Conservation (phyloP, 768 basidiomycete genomes). For the Artomyces pyxidatus region DNA sequence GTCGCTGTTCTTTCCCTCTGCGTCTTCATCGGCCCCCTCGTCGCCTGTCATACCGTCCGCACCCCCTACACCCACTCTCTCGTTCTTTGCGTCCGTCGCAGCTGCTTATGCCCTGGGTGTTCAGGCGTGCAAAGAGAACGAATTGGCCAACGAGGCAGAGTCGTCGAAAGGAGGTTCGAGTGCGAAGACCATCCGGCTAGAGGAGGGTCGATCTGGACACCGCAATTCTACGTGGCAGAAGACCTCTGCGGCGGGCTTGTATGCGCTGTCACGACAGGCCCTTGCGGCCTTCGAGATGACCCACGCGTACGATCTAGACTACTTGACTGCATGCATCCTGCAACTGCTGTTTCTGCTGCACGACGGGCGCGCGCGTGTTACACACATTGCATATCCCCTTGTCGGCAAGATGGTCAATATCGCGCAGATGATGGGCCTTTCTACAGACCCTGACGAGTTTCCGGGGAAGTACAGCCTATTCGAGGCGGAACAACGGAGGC, state of each 20-base stretch:
- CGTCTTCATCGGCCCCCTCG: background rate
- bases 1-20: slow-evolving; percentile 10
- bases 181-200: slow-evolving; percentile 11
- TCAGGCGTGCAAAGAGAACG: slow-evolving; percentile 13
- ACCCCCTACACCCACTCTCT: slow-evolving; percentile 10
- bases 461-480: slow-evolving; percentile 39
- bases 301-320: slow-evolving; percentile 44
- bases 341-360: slow-evolving; percentile 48
- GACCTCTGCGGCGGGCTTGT: slow-evolving; percentile 30
- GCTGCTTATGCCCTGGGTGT: slow-evolving; percentile 15
- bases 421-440: slow-evolving; percentile 57
- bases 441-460: slow-evolving; percentile 48
- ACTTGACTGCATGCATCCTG: slow-evolving; percentile 49
- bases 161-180: slow-evolving; percentile 1
- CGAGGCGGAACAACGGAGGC: slow-evolving; percentile 42
- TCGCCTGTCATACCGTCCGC: background rate
- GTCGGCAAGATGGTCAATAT: slow-evolving; percentile 64
- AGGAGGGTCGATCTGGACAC: slow-evolving; percentile 8
- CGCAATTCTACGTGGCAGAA: slow-evolving; percentile 18
- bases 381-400: slow-evolving; percentile 33
- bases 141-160: slow-evolving; percentile 5
- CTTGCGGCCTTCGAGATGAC: slow-evolving; percentile 36
- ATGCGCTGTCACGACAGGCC: slow-evolving; percentile 41
- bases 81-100: slow-evolving; percentile 15
- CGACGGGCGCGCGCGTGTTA: slow-evolving; percentile 38